These are phyloP conservation scores for Chloromonas sp. DNA, from an alignment of 163 green algal species.

Conservation along the genomic window DNA sequence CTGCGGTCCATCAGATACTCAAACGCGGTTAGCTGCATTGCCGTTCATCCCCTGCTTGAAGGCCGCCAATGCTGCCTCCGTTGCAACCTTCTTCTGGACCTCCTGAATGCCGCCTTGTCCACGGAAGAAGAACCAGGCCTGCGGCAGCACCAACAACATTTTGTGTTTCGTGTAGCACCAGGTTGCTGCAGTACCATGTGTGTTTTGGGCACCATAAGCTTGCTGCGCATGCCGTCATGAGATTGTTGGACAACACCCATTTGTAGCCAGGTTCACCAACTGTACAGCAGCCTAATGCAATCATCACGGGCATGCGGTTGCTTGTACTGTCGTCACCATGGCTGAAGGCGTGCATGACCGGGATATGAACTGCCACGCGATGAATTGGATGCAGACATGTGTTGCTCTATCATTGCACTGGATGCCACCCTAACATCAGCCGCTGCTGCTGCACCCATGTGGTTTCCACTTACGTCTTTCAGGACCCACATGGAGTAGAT, in stretches of 20 bases:
- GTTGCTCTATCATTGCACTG: too few species aligned
- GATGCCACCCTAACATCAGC: too few species aligned
- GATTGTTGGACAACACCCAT: too few species aligned
- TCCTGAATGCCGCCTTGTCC: neutral
- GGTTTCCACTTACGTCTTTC: constrained; percentile 20
- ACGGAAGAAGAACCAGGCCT: neutral
- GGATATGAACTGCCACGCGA: too few species aligned
- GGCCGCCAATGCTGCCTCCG: neutral
- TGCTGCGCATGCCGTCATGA: too few species aligned
- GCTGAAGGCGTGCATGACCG: too few species aligned
- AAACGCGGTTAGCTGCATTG: too few species aligned
- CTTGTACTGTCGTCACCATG: neutral
- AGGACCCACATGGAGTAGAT: constrained; percentile 33
- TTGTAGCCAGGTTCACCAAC: too few species aligned
- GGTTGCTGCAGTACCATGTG: too few species aligned
- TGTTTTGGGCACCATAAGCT: too few species aligned
- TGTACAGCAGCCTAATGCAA: neutral
- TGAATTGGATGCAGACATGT: too few species aligned
- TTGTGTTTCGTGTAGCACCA: neutral
- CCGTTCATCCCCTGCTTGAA: neutral
- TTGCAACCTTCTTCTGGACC: neutral
- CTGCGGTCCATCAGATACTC: too few species aligned
- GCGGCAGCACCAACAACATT: neutral
- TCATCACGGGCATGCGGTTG: neutral
- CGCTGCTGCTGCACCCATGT: neutral